Percentiles rank a stretch among this genome's conserved stretches.
Conservation (phyloP, 176 grass and related monocot species). For the Rhynchospora tenuis region DNA sequence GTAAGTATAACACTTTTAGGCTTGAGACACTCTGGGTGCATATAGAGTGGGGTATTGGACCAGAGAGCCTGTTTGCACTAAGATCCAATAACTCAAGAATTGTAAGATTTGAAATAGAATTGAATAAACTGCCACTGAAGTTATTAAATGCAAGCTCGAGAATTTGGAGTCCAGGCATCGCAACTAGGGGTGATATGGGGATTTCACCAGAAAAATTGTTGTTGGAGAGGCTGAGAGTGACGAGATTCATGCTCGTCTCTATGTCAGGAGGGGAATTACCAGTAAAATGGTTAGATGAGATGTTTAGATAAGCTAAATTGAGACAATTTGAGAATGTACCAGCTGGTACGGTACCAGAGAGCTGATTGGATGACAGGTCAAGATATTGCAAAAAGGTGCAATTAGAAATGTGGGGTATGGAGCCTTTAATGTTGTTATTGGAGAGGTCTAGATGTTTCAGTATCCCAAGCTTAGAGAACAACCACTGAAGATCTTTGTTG, state of each 20-base stretch:
- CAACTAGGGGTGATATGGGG: conserved; percentile 34
- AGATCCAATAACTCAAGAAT: conserved; percentile 69
- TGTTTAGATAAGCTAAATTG: conserved; percentile 35
- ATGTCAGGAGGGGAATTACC: conserved; percentile 50
- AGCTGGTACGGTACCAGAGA: conserved; percentile 28
- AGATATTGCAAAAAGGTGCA: conserved; percentile 66
- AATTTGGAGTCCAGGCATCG: conserved; percentile 35
- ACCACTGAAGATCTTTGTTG: conserved; percentile 43
- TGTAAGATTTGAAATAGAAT: conserved; percentile 37
- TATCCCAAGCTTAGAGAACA: conserved; percentile 36
- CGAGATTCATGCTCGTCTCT: conserved; percentile 33
- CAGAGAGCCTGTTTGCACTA: conserved; percentile 69
- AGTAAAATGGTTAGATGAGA: conserved; percentile 61
- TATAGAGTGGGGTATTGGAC: conserved; percentile 50
- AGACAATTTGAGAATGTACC: conserved; percentile 44
- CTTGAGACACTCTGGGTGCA: conserved; percentile 36
- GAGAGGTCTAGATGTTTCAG: conserved; percentile 47
- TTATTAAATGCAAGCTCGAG: conserved; percentile 66
- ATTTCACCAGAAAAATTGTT: conserved; percentile 66
- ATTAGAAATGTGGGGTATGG: conserved; percentile 42
- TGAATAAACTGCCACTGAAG: conserved; percentile 50
- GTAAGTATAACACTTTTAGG: neutral
- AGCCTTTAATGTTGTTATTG: conserved; percentile 46
- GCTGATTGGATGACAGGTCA: conserved; percentile 61
- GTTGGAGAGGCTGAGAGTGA: conserved; percentile 59